phyloP scores from a whole-genome alignment of 106 monocot genomes.

The Dendrobium huoshanense region DNA sequence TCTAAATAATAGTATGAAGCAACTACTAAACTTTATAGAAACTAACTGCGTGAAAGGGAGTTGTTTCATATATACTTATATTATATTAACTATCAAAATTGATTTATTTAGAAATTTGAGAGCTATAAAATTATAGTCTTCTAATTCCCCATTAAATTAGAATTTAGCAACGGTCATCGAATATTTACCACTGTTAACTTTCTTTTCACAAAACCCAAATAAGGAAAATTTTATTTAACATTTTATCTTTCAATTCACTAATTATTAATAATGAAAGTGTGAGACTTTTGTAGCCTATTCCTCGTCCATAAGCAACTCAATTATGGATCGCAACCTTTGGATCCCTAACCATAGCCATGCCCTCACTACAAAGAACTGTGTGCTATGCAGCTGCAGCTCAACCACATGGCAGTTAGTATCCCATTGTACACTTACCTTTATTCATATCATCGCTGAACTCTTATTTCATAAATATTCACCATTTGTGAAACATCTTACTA shows the following conservation, averaged over 20 bases:
- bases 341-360: conserved; percentile 41
- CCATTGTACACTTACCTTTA: not conserved
- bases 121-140: not conserved
- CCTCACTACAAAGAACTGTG: conserved; percentile 39
- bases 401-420: conserved; percentile 26
- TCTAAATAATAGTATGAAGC: too few relatives aligned
- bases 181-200: not conserved
- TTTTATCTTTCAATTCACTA: not conserved
- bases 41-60: too few relatives aligned
- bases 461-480: not conserved
- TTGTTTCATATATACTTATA: too few relatives aligned
- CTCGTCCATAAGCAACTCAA: conserved; percentile 26
- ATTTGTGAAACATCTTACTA: not conserved
- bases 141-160: not conserved
- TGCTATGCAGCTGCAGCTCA: conserved; percentile 41
- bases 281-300: conserved; percentile 26
- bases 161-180: not conserved
- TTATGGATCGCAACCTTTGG: conserved; percentile 22
- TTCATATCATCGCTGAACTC: too few relatives aligned
- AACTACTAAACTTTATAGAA: too few relatives aligned
- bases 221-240: too few relatives aligned
- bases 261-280: not conserved
- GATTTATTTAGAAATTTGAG: not conserved
- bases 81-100: too few relatives aligned
- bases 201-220: not conserved